These are phyloP conservation scores for Ammopiptanthus mongolicus DNA, from an alignment of 306 rosid genomes.

Conservation along the genomic window DNA sequence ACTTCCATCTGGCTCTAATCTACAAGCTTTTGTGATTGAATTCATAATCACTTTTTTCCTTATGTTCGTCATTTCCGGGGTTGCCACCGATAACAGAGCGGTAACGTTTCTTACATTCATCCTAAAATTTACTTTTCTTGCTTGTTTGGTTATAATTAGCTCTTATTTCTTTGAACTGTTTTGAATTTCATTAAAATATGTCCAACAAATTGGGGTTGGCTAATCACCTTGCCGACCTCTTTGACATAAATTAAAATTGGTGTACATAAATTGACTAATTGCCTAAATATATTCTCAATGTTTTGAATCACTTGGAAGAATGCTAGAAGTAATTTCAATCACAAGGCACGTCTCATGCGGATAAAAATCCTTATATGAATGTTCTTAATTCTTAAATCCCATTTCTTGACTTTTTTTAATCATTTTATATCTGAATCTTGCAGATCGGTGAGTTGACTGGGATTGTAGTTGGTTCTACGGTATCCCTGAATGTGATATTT, in stretches of 20 bases:
- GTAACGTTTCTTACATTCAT: conserved; percentile 28
- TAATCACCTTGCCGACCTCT: neutral
- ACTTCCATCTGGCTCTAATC: conserved; percentile 36
- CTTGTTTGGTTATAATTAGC: neutral
- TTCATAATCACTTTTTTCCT: conserved; percentile 85
- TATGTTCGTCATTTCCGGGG: conserved; percentile 79
- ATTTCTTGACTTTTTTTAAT: neutral
- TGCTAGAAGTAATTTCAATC: neutral
- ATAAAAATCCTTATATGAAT: neutral
- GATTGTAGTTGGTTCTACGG: conserved; percentile 67
- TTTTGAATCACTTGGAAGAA: conserved; percentile 9
- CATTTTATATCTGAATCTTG: neutral
- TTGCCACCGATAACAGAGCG: conserved; percentile 79
- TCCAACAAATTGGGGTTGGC: neutral
- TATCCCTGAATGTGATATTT: conserved; percentile 72
- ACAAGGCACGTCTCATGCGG: neutral
- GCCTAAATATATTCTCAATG: conserved; percentile 1
- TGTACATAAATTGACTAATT: conserved; percentile 22
- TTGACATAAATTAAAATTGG: neutral
- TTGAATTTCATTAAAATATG: neutral
- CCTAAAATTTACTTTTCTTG: neutral
- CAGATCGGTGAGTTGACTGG: conserved; percentile 97
- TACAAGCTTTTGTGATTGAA: conserved; percentile 72
- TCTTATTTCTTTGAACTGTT: neutral
- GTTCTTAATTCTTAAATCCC: neutral